A percentile compares a stretch with the other conserved stretches of the same genome.
Evolutionary conservation across 345 rosid genomes (phyloP).

Genomic region (Fremontodendron californicum): DNA sequence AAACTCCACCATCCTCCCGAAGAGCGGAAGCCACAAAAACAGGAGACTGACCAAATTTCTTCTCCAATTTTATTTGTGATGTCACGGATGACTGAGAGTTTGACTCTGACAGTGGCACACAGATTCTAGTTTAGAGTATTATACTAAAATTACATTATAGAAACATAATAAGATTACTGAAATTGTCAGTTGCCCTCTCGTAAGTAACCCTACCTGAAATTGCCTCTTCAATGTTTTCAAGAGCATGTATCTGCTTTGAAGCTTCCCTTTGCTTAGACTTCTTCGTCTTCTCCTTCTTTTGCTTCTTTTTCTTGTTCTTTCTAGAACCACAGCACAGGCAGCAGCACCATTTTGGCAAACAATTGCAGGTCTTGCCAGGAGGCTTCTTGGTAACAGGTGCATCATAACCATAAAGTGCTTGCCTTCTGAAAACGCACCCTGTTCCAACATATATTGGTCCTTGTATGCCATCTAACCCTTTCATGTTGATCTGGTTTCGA

Average conservation of each 20-base stretch:
- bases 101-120: conserved; percentile 32
- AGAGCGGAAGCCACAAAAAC: conserved; percentile 74
- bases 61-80: conserved; percentile 66
- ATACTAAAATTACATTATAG: neutral
- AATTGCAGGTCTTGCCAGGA: conserved; percentile 86
- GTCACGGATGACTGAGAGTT: conserved; percentile 43
- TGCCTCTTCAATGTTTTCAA: conserved; percentile 77
- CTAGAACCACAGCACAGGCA: conserved; percentile 64
- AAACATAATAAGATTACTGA: neutral
- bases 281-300: conserved; percentile 52
- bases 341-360: conserved; percentile 95
- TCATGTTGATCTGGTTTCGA: conserved; percentile 82
- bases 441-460: conserved; percentile 97
- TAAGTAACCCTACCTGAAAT: conserved; percentile 38
- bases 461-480: conserved; percentile 93
- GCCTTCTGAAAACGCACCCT: conserved; percentile 94
- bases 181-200: neutral
- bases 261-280: conserved; percentile 63
- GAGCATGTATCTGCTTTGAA: conserved; percentile 84
- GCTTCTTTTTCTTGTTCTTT: conserved; percentile 64
- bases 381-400: conserved; percentile 84
- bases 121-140: neutral
- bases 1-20: conserved; percentile 80
- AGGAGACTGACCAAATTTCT: conserved; percentile 92
- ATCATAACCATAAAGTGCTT: conserved; percentile 88